Base-by-base conservation (phyloP, 352 stramenopile species). In the Phytophthora sojae region DNA sequence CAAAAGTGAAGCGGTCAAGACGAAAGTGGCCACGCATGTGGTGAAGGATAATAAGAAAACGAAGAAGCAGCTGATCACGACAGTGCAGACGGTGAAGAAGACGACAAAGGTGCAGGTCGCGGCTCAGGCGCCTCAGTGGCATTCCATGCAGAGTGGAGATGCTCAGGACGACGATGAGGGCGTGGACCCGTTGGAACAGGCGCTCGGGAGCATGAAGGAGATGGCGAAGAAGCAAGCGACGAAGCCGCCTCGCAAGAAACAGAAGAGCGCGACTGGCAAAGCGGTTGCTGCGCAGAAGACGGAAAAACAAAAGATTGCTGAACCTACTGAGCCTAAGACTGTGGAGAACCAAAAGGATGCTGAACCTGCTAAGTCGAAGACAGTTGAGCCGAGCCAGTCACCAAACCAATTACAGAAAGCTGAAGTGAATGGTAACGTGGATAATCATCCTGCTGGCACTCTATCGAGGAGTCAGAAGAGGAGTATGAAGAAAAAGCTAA, bases 181-280 rank as follows among this genome's bases (percentile, higher is more conserved):
- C 26, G 66, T 73, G 44, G 65, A 86, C 37, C 67, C 71, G 30
- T 51, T 86, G 14, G 78, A 85, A 35, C 72, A 74, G 42, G 75
- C 73, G 15, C 58, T 88, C 32, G 57, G 69, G 9, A 77, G 63
- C n/a, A 66, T 84, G 44, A 81, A 79, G 49, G 72, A 80, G 32
- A 69, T 79, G n/a, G 60, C 8, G 8, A 63, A 26, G 6, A 64
- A 70, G 25, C 42, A 69, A 15, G 32, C 23, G 9, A 64, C 21
- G 7, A 61, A 60, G 9, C 17, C 47, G 23, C 42, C 32, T 39
- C 56, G 35, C 14, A 75, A 75, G 55, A 77, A 75, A 32, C 26
- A 60, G 23, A 74, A 81, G 14, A 26, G 42, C 2, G 47, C 67
- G 51, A 42, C 37, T 11, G 6, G 19, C 2, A 37, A 61, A 26